Evolutionary conservation across 2,329 filamentous ascomycete species (phyloP).

Genomic region (Colletotrichum sp.): DNA sequence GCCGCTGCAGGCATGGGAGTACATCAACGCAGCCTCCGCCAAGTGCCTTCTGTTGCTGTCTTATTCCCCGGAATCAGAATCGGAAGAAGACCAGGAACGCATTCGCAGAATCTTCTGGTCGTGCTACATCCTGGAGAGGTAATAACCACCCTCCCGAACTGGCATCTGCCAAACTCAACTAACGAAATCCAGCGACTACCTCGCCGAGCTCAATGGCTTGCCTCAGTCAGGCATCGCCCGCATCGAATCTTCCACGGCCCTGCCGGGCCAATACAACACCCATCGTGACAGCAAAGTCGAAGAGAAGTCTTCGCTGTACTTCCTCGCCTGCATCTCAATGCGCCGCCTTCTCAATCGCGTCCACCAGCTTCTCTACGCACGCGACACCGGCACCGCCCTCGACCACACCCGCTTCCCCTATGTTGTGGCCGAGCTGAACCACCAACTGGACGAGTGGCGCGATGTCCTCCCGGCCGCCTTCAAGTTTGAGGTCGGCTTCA

Average conservation of each 20-base stretch:
- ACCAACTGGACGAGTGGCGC: slow-evolving; percentile 55
- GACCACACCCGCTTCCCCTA: slow-evolving; percentile 50
- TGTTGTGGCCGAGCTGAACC: slow-evolving; percentile 52
- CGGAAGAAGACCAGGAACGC: slow-evolving; percentile 48
- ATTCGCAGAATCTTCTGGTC: slow-evolving; percentile 59
- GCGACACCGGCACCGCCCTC: slow-evolving; percentile 47
- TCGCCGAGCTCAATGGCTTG: slow-evolving; percentile 56
- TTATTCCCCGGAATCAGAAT: slow-evolving; percentile 40
- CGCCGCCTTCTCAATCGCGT: slow-evolving; percentile 52
- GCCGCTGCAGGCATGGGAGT: slow-evolving; percentile 58
- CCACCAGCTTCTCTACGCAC: slow-evolving; percentile 54
- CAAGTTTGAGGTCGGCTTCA: slow-evolving; percentile 40
- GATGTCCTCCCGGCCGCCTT: slow-evolving; percentile 49
- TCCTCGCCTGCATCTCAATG: slow-evolving; percentile 59
- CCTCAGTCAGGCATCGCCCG: slow-evolving; percentile 55
- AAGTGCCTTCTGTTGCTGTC: slow-evolving; percentile 55
- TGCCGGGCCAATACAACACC: slow-evolving; percentile 52
- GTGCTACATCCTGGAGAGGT: slow-evolving; percentile 60
- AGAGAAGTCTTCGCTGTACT: slow-evolving; percentile 56
- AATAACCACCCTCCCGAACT: neutral
- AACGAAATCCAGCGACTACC: slow-evolving; percentile 45
- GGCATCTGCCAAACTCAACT: neutral
- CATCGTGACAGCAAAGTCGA: slow-evolving; percentile 42
- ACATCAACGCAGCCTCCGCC: slow-evolving; percentile 52
- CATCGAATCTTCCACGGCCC: slow-evolving; percentile 54